Conservation (phyloP, 2,329 filamentous ascomycete genomes). For the Byssochlamys sp. region DNA sequence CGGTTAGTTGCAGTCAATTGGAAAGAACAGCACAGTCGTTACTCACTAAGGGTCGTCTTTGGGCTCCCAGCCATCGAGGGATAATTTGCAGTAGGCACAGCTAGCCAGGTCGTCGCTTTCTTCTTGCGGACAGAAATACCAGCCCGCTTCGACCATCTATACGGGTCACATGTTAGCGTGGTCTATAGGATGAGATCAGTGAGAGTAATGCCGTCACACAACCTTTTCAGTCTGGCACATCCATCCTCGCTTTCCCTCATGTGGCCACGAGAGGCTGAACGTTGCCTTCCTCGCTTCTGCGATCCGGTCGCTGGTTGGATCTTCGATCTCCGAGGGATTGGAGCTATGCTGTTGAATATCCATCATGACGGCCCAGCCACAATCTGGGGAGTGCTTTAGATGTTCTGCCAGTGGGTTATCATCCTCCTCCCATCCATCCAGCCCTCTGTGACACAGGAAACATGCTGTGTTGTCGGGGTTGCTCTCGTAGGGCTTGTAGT, state of each 20-base stretch:
- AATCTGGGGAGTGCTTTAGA: constrained; percentile 67
- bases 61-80: constrained; percentile 88
- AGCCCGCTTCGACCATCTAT: constrained; percentile 80
- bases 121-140: constrained; percentile 78
- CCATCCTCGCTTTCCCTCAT: constrained; percentile 81
- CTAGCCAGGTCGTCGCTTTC: constrained; percentile 83
- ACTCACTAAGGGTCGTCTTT: constrained; percentile 76
- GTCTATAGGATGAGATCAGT: not conserved
- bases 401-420: constrained; percentile 81
- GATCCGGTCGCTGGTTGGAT: constrained; percentile 64
- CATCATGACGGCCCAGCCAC: constrained; percentile 75
- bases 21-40: constrained; percentile 12
- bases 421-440: constrained; percentile 84
- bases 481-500: constrained; percentile 64
- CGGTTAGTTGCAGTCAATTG: constrained; percentile 8
- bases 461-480: constrained; percentile 83
- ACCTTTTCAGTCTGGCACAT: constrained; percentile 83
- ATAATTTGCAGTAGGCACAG: constrained; percentile 81
- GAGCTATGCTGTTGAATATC: constrained; percentile 43
- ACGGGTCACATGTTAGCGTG: not conserved
- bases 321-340: constrained; percentile 48
- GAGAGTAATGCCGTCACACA: constrained; percentile 15
- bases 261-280: constrained; percentile 77
- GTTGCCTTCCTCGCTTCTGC: constrained; percentile 69
- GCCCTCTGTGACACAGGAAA: constrained; percentile 71